Evolutionary conservation across 2,329 filamentous ascomycete genomes (phyloP), one percentile per base, ranked within the genome.

Genomic region (Aspergillus ochraceus): DNA sequence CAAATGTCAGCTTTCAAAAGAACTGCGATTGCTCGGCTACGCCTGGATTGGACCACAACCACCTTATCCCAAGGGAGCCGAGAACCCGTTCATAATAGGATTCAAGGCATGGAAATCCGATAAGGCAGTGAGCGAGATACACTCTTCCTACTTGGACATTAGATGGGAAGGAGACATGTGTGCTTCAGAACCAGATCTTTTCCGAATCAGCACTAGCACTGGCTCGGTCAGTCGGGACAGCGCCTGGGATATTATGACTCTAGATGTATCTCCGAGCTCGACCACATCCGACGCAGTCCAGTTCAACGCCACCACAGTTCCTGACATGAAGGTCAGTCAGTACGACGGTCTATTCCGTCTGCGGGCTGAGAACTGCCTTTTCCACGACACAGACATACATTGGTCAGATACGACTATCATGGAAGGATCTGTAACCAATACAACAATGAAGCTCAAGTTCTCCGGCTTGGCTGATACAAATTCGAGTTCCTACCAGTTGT

Each of bases 81-180:
- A 32, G 10, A 58, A 58, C 39, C 49, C 55, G 5, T 52, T 52
- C 12, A 49, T 53, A 12, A 49, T 58, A 5, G 55, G 55, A 19
- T 58, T 58, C 39, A 58, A 58, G 17, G 50, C 55, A 12, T 58
- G 55, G 55, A n/a, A 58, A 20, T 52, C 55, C 9, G 14, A 22
- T 20, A 49, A 49, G 4, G 10, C 49, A 6, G 32, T 58, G 42
- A 26, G 20, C 17, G 26, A 58, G 8, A 58, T 58, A 2, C 17
- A n/a, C 19, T n/a, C 39, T 2, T 58, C 55, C 12, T 58, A 58
- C 36, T 14, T n/a, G 12, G 11, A 26, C 24, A 46, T 52, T 9
- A 46, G 8, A 6, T 46, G 50, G 36, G 19, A 46, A 20, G 49
- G 26, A 29, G 26, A 47, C 10, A 22, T 17, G 12, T 58, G 55